These are phyloP conservation scores for Radiomyces spectabilis DNA, from an alignment of 192 early-diverging fungal genomes.

Conservation along the genomic window DNA sequence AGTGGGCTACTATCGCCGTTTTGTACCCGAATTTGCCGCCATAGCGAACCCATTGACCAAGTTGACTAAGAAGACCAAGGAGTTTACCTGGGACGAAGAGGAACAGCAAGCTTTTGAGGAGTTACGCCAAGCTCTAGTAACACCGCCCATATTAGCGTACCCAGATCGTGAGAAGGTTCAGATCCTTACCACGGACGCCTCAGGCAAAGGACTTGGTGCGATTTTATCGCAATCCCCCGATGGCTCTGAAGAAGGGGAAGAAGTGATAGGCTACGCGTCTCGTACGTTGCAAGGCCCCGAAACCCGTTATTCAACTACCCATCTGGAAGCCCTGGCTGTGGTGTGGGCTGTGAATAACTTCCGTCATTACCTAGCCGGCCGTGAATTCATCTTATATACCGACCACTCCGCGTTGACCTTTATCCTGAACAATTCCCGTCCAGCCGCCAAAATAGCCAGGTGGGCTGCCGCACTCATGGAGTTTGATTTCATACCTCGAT, in stretches of 20 bases:
- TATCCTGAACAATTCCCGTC: neutral
- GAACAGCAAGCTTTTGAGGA: neutral
- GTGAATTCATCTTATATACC: neutral
- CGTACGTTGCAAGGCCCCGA: neutral
- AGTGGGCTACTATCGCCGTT: conserved; percentile 27
- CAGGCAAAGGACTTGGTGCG: neutral
- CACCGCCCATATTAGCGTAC: conserved; percentile 1
- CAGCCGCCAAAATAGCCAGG: neutral
- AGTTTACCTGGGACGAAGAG: conserved; percentile 5
- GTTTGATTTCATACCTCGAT: neutral
- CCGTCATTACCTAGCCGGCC: neutral
- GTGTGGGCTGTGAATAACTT: conserved; percentile 1
- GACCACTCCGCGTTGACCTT: no score
- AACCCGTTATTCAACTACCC: neutral
- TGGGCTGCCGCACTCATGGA: no score
- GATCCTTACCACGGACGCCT: neutral
- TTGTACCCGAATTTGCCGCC: conserved; percentile 24
- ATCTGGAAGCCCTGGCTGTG: neutral
- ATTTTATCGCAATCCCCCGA: conserved; percentile 1
- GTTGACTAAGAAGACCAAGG: conserved; percentile 13
- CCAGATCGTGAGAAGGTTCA: neutral
- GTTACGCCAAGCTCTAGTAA: neutral
- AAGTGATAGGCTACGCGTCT: neutral
- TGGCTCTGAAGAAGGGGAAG: neutral
- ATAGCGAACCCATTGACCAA: conserved; percentile 12